Evolutionary conservation across 805 yeast species (phyloP).

Genomic region (Saccharomyces eubayanus): DNA sequence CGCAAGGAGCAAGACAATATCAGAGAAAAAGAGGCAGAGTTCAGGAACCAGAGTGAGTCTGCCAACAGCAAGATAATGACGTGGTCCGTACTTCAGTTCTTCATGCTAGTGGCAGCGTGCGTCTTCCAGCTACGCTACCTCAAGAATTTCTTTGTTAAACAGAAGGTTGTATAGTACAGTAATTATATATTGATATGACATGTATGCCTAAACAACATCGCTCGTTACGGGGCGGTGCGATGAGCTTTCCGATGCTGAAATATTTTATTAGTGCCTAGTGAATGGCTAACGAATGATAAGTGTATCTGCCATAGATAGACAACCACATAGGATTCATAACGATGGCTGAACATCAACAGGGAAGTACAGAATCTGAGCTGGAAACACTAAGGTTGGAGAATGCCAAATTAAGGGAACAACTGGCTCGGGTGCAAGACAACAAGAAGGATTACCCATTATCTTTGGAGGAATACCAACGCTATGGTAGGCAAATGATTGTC

Average conservation of each 20-base stretch:
- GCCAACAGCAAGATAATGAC: constrained; percentile 65
- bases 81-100: constrained; percentile 67
- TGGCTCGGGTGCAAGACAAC: constrained; percentile 1
- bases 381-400: constrained; percentile 20
- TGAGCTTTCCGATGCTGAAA: not conserved
- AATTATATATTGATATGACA: not conserved
- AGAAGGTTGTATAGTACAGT: constrained; percentile 55
- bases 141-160: constrained; percentile 77
- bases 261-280: not conserved
- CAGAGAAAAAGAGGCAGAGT: constrained; percentile 59
- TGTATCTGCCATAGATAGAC: not conserved
- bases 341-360: not conserved
- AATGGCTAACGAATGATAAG: not conserved
- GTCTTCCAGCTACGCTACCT: constrained; percentile 69
- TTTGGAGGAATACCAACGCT: constrained; percentile 66
- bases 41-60: constrained; percentile 68
- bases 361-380: not conserved
- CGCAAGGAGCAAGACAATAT: constrained; percentile 58
- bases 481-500: constrained; percentile 94
- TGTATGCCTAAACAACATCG: not conserved
- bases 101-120: constrained; percentile 62
- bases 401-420: constrained; percentile 13
- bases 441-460: constrained; percentile 23
- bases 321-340: not conserved
- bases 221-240: not conserved